These are phyloP conservation scores for Ramaria sp. DNA, from an alignment of 768 basidiomycete species.

Conservation along the genomic window DNA sequence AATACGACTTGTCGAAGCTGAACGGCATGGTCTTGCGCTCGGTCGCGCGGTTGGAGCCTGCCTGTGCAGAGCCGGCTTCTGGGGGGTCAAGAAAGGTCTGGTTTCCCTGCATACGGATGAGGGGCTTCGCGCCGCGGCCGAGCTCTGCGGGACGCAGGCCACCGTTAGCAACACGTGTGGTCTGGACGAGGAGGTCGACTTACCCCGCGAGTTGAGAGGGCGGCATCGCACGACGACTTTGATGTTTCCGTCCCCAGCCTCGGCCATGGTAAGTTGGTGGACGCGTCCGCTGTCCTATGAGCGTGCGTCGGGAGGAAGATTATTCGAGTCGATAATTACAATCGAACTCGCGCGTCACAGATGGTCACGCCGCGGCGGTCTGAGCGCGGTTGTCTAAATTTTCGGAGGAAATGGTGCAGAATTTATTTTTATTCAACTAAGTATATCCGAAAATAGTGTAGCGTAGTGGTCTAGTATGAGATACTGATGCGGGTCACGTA, in stretches of 20 bases:
- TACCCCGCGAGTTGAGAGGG: conserved; percentile 91
- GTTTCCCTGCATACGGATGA: conserved; percentile 93
- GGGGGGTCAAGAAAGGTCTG: conserved; percentile 90
- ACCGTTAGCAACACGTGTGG: not conserved
- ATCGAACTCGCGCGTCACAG: not conserved
- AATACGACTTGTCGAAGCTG: conserved; percentile 96
- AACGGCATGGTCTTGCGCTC: conserved; percentile 87
- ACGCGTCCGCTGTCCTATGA: not conserved
- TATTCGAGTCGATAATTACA: not conserved
- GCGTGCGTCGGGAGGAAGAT: not conserved
- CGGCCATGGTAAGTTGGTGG: conserved; percentile 8
- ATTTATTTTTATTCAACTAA: no score
- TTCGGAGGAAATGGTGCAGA: not conserved
- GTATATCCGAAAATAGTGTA: no score
- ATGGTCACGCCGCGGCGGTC: not conserved
- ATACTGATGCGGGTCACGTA: no score
- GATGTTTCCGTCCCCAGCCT: conserved; percentile 51
- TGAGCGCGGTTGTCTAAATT: not conserved
- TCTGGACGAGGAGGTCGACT: not conserved
- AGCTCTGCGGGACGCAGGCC: conserved; percentile 48
- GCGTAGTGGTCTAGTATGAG: no score
- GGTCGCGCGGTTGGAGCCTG: conserved; percentile 54
- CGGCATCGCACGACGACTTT: conserved; percentile 93
- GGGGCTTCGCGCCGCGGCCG: conserved; percentile 83
- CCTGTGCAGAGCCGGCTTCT: conserved; percentile 54